phyloP scores from a whole-genome alignment of 108 stramenopile species.

The Licmophora abbreviata region DNA sequence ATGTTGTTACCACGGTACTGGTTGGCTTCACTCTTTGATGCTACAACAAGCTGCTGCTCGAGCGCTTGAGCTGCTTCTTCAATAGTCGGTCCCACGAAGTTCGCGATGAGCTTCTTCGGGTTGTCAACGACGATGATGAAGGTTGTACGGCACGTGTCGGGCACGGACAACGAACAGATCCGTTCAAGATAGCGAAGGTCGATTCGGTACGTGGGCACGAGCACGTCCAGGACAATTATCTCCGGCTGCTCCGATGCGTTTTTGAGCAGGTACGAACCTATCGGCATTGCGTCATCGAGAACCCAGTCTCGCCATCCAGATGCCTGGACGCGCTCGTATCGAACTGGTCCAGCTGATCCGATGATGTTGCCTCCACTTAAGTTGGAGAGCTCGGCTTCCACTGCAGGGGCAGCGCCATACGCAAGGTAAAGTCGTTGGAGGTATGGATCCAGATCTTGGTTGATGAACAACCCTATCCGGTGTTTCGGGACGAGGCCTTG shows the following conservation, averaged over 20 bases:
- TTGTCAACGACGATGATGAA: conserved; percentile 51
- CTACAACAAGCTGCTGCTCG: conserved; percentile 12
- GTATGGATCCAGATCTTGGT: conserved; percentile 50
- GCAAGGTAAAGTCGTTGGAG: conserved; percentile 28
- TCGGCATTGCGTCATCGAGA: conserved; percentile 15
- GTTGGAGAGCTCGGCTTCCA: conserved; percentile 22
- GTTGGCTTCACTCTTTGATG: not conserved
- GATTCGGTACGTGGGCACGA: conserved; percentile 47
- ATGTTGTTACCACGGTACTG: too few relatives aligned
- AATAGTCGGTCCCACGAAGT: not conserved
- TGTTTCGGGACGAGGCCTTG: conserved; percentile 31
- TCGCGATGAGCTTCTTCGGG: conserved; percentile 3
- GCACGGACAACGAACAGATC: conserved; percentile 26
- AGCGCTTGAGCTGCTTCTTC: conserved; percentile 8
- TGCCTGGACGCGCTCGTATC: conserved; percentile 28
- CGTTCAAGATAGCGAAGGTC: conserved; percentile 22
- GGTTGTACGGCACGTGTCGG: conserved; percentile 7
- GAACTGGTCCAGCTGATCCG: conserved; percentile 10
- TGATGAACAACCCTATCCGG: conserved; percentile 22
- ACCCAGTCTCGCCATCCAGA: conserved; percentile 29
- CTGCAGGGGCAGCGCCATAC: conserved; percentile 22
- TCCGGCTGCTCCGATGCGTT: not conserved
- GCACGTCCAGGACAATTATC: conserved; percentile 32
- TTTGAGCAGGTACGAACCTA: too few relatives aligned
- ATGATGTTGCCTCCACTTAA: conserved; percentile 20